Conservation (phyloP, 2,329 filamentous ascomycete genomes). For the Hymenoscyphus fructigenus region DNA sequence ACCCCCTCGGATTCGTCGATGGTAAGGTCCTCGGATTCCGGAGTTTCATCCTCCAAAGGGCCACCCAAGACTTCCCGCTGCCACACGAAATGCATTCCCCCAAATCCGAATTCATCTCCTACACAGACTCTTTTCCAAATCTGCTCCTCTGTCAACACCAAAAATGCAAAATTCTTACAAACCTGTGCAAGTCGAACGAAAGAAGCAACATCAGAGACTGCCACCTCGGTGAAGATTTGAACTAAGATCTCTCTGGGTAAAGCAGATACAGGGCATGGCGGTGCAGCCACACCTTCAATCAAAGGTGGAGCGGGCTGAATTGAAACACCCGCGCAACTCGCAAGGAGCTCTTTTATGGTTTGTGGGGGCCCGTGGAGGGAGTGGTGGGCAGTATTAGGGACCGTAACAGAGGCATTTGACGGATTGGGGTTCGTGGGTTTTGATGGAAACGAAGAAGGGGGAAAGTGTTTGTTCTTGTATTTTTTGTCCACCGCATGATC, state of each 20-base stretch:
- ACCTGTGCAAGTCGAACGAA: conserved; percentile 76
- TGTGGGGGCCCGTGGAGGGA: conserved; percentile 55
- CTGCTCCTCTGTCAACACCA: conserved; percentile 78
- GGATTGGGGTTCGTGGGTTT: conserved; percentile 40
- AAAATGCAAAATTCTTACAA: conserved; percentile 83
- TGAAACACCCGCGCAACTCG: conserved; percentile 67
- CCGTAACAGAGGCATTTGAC: conserved; percentile 50
- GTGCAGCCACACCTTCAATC: conserved; percentile 69
- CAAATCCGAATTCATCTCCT: conserved; percentile 73
- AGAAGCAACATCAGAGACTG: conserved; percentile 70
- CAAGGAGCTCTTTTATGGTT: conserved; percentile 67
- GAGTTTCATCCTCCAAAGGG: conserved; percentile 39
- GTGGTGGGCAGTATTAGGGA: conserved; percentile 55
- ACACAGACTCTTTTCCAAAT: conserved; percentile 81
- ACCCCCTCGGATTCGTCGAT: conserved; percentile 4
- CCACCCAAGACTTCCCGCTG: conserved; percentile 59
- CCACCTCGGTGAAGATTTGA: conserved; percentile 73
- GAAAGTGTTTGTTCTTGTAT: conserved; percentile 91
- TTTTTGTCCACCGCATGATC: conserved; percentile 79
- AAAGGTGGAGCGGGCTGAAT: conserved; percentile 68
- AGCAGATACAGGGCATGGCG: conserved; percentile 74
- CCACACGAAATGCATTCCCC: conserved; percentile 79
- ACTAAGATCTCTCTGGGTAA: conserved; percentile 83
- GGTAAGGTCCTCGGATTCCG: conserved; percentile 11
- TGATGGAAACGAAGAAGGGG: conserved; percentile 54